Evolutionary conservation across 495 filamentous ascomycete genomes (phyloP), one percentile per base, ranked within the genome.

Genomic region (Neurospora sp.): DNA sequence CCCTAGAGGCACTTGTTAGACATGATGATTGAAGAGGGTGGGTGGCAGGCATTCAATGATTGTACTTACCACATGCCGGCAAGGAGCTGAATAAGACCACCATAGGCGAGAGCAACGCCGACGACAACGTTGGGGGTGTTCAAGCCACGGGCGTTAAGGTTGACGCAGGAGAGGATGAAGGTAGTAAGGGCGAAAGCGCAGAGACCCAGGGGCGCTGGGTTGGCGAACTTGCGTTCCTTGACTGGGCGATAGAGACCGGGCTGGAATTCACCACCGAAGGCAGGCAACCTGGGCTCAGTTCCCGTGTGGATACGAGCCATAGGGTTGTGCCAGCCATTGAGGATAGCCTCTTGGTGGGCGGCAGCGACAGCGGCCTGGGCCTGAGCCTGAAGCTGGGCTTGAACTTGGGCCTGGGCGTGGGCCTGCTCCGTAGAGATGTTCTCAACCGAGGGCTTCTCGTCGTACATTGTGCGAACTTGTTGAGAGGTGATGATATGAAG

Each of bases 11-110:
- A 41, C 3, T 1, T 71, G 69, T 77, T 44, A 79, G 74, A 38
- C 12, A 39, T 22, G 12, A 2, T 59, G 2, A 35, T 3, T 20
- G 6, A 40, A 12, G 17, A 40, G 8, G 16, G n/a, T 4, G 22
- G 48, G n/a, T 4, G 22, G 48, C 20, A 27, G 1, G 6, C 16
- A 48, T 17, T 20, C 22, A 45, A 39, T 39, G 39, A 37, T 17
- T 42, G 37, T n/a, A 93, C 94, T 81, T 88, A 97, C 94, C 96
- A 97, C 95, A 98, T 98, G 87, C 95, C 96, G 76, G 94, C 92
- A 42, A 97, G 85, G 71, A 99, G 84, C 85, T 99, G 96, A 70
- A 97, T 90, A 27, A 99, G 86, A 80, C 96, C 96, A 80, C 92
- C 92, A 77, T 94, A 96, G 69, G 89, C 92, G 75, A 90, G 93